A percentile compares a stretch with the other conserved stretches of the same genome.
These are phyloP conservation scores for Suhomyces bribrorum DNA, from an alignment of 1,139 yeast genomes.

Conservation along the genomic window DNA sequence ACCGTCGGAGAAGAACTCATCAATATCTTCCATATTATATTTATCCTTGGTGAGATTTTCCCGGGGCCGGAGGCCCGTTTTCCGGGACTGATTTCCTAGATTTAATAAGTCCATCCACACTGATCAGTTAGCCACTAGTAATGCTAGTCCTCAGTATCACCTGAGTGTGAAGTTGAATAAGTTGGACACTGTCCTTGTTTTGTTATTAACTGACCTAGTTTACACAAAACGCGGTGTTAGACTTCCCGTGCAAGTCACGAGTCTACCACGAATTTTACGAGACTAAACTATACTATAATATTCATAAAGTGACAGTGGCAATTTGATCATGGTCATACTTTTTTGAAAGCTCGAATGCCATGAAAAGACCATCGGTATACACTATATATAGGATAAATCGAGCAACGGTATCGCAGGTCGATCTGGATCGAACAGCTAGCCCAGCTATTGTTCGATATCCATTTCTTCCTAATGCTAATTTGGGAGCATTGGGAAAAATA, in stretches of 20 bases:
- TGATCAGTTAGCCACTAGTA: neutral
- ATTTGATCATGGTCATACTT: neutral
- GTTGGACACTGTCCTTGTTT: constrained; percentile 4
- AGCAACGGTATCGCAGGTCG: constrained; percentile 18
- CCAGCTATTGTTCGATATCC: constrained; percentile 40
- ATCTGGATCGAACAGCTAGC: constrained; percentile 26
- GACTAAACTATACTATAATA: too few relatives aligned
- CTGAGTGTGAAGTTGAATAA: neutral
- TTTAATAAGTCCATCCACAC: constrained; percentile 48
- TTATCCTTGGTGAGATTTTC: constrained; percentile 58
- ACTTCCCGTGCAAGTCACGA: constrained; percentile 4
- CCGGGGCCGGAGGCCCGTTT: constrained; percentile 58
- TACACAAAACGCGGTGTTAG: constrained; percentile 13
- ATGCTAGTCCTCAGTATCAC: neutral
- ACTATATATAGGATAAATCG: constrained; percentile 31
- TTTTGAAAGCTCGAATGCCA: constrained; percentile 23
- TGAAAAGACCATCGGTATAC: constrained; percentile 37
- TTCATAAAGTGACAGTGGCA: neutral
- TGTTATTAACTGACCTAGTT: constrained; percentile 7
- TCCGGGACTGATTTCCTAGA: constrained; percentile 57
- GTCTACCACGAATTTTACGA: too few relatives aligned
- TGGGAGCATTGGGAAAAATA: constrained; percentile 46
- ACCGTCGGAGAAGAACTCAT: constrained; percentile 66
- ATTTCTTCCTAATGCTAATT: constrained; percentile 27
- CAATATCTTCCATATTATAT: constrained; percentile 76